Percentiles rank a stretch among this genome's conserved stretches.
Evolutionary conservation across 2,329 filamentous ascomycete genomes (phyloP).

Genomic region (Arthrobotrys entomopaga): DNA sequence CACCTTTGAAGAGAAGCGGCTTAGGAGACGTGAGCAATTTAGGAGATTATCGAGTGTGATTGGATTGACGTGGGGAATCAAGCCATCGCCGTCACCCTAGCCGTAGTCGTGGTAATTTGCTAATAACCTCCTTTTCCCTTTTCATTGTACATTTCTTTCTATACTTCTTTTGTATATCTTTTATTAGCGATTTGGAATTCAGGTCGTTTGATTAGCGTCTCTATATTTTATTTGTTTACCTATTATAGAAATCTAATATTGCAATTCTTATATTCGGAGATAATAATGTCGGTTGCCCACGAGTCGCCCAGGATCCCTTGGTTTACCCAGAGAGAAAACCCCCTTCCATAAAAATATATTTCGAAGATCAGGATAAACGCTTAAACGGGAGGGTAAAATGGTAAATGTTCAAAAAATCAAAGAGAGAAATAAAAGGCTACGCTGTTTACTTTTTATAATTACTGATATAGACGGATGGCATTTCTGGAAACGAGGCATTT

Average conservation of each 20-base stretch:
- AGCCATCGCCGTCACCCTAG: not conserved
- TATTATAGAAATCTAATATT: constrained; percentile 8
- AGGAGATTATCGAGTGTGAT: constrained; percentile 28
- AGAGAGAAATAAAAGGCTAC: no score
- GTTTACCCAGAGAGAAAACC: no score
- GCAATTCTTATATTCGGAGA: constrained; percentile 11
- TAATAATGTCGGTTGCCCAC: constrained; percentile 5
- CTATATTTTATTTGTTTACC: not conserved
- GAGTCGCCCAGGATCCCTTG: no score
- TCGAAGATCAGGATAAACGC: constrained; percentile 20
- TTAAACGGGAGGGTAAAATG: constrained; percentile 46
- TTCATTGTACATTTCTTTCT: constrained; percentile 6
- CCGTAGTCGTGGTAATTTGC: no score
- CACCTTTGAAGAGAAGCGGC: constrained; percentile 25
- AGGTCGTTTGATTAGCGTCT: not conserved
- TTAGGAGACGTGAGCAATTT: constrained; percentile 17
- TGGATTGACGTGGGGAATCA: constrained; percentile 7
- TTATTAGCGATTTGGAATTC: constrained; percentile 5
- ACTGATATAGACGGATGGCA: not conserved
- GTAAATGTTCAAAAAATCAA: no score
- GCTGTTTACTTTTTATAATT: not conserved
- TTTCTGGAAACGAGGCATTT: constrained; percentile 7
- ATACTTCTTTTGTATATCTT: constrained; percentile 7
- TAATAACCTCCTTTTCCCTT: constrained; percentile 1
- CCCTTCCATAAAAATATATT: not conserved